These are phyloP conservation scores for Nemania sp. DNA, from an alignment of 2,329 filamentous ascomycete species.

Conservation along the genomic window DNA sequence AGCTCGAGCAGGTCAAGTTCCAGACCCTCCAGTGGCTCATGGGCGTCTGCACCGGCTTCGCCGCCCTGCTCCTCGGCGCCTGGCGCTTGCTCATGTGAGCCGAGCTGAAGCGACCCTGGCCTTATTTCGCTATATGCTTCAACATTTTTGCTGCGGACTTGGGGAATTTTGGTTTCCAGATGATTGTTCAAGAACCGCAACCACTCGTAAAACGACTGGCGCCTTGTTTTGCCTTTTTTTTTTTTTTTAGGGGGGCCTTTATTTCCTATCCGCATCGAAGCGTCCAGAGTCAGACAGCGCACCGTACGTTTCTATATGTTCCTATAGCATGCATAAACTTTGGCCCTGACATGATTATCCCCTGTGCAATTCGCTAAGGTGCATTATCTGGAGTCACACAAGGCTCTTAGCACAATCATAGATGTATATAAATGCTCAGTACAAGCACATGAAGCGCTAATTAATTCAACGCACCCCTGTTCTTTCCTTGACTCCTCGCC, in stretches of 20 bases:
- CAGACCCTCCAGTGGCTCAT: slow-evolving; percentile 98
- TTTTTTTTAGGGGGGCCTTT: too few species aligned
- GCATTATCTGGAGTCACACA: neutral
- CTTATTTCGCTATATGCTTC: neutral
- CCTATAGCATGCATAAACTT: neutral
- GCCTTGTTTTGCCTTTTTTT: too few species aligned
- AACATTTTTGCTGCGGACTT: neutral
- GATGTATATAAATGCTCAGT: slow-evolving; percentile 2
- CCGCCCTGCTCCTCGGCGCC: slow-evolving; percentile 75
- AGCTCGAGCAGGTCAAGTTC: slow-evolving; percentile 97
- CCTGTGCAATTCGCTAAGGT: neutral
- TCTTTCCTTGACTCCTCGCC: slow-evolving; percentile 17
- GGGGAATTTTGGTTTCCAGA: neutral
- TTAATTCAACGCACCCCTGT: neutral
- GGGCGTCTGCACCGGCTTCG: slow-evolving; percentile 79
- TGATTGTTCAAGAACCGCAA: too few species aligned
- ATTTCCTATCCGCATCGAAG: neutral
- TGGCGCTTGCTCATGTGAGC: slow-evolving; percentile 75
- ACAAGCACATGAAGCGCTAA: slow-evolving; percentile 12
- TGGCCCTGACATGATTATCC: neutral
- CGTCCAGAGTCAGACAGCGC: neutral
- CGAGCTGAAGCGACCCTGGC: too few species aligned
- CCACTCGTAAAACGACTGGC: neutral
- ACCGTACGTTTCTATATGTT: slow-evolving; percentile 4
- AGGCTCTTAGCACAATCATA: slow-evolving; percentile 18